Evolutionary conservation across 257 asterid genomes (phyloP).

Genomic region (Capsicum pubescens): DNA sequence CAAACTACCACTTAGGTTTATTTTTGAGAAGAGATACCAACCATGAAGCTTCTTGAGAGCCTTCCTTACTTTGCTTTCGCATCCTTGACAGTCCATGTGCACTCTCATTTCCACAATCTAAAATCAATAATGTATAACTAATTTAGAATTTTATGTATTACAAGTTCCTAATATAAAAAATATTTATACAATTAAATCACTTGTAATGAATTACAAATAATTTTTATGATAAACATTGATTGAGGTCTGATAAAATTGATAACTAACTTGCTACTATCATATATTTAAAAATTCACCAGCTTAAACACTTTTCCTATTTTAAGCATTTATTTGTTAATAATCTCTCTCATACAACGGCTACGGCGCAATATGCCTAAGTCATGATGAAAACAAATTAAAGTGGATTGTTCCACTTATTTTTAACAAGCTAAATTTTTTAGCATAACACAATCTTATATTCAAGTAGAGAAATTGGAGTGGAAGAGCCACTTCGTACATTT

Average conservation of each 20-base stretch:
- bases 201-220: background rate
- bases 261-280: background rate
- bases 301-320: background rate
- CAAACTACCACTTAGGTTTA: no score
- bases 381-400: conserved; percentile 3
- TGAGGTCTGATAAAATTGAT: background rate
- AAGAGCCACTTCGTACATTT: background rate
- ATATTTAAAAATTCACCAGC: no score
- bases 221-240: background rate
- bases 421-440: background rate
- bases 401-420: background rate
- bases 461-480: conserved; percentile 2
- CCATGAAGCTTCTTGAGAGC: conserved; percentile 68
- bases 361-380: background rate
- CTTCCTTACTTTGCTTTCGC: conserved; percentile 63
- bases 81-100: conserved; percentile 87
- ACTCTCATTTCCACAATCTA: conserved; percentile 88
- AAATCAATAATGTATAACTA: background rate
- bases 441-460: background rate
- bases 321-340: background rate
- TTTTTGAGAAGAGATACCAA: conserved; percentile 26
- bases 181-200: background rate
- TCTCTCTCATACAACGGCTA: background rate
- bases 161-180: background rate
- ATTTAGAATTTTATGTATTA: background rate